Conservation (phyloP, 176 grass and related monocot species). For the Paspalum vaginatum region DNA sequence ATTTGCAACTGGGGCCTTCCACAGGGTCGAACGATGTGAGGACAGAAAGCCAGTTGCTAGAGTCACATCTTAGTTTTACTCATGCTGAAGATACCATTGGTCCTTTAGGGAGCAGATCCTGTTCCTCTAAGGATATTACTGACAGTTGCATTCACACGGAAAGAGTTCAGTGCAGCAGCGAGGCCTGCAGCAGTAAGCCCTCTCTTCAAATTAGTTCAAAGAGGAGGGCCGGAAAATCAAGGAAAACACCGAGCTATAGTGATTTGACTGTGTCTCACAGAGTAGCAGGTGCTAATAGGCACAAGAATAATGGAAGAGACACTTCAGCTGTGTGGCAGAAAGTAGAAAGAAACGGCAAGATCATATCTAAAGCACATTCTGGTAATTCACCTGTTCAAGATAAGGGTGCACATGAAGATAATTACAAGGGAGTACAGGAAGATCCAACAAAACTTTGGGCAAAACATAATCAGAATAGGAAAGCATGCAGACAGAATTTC, state of each 20-base stretch:
- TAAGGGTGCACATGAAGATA: conserved; percentile 29
- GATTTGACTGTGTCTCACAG: conserved; percentile 34
- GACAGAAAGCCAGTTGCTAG: conserved; percentile 9
- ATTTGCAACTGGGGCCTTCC: background rate
- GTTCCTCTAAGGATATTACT: conserved; percentile 45
- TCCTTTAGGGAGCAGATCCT: conserved; percentile 31
- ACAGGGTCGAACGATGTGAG: background rate
- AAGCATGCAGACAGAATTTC: conserved; percentile 31
- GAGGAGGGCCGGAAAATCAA: conserved; percentile 36
- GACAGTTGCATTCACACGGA: conserved; percentile 32
- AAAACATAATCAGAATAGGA: conserved; percentile 40
- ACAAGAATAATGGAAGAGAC: conserved; percentile 43
- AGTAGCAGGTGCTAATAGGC: conserved; percentile 32
- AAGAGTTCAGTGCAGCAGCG: conserved; percentile 50
- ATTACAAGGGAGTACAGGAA: conserved; percentile 31
- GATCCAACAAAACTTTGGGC: conserved; percentile 16
- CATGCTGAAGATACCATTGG: conserved; percentile 23
- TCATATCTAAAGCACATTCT: conserved; percentile 24
- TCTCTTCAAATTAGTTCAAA: conserved; percentile 43
- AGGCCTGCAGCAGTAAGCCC: conserved; percentile 49
- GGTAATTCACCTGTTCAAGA: conserved; percentile 26
- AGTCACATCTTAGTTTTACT: conserved; percentile 13
- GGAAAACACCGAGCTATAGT: conserved; percentile 32
- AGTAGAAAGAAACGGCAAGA: conserved; percentile 45
- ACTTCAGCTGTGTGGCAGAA: conserved; percentile 55